Evolutionary conservation across 2,329 filamentous ascomycete species (phyloP), one percentile per base, ranked within the genome.

Genomic region (Penicillium sp.): DNA sequence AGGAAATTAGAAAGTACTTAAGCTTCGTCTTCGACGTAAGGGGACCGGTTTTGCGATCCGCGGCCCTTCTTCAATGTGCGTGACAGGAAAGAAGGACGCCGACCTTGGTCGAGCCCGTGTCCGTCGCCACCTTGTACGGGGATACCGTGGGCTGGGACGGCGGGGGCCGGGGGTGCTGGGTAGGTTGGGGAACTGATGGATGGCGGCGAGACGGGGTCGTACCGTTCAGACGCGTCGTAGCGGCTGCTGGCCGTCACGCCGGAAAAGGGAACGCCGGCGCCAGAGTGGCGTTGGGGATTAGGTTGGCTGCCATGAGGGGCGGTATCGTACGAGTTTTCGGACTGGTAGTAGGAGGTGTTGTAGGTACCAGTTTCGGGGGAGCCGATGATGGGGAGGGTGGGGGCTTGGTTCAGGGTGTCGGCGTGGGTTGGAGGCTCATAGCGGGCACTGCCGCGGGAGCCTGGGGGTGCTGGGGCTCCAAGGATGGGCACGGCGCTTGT

Each of bases 171-270:
- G 3, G 17, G 33, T 6, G 18, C 11, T 2, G 36, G 30, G 8
- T 45, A 42, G 3, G 59, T 90, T 84, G 30, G 86, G 77, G 62
- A 80, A 84, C 29, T 93, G 67, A 0, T 84, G 82, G 15, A 89
- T 67, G 3, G 84, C 80, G 2, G 84, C 75, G 30, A 94, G 72
- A 61, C 90, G 81, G 9, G 85, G 73, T 69, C 89, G 82, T 36
- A 94, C 71, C 65, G 49, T 4, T 51, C 45, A 6, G 42, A 23
- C 10, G 12, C 22, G 25, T 50, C 46, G 16, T 53, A 52, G 10
- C 43, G 39, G 10, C 47, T 48, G 28, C 28, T 29, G 2, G 48
- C 34, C 1, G 46, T 42, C 26, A 44, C 26, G 1, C 85, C 87
- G 32, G 81, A 85, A 67, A 93, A 85, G 1, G 85, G 88, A 61